Conservation (phyloP, 371 early-diverging fungal species). For the Lichtheimia ornata region DNA sequence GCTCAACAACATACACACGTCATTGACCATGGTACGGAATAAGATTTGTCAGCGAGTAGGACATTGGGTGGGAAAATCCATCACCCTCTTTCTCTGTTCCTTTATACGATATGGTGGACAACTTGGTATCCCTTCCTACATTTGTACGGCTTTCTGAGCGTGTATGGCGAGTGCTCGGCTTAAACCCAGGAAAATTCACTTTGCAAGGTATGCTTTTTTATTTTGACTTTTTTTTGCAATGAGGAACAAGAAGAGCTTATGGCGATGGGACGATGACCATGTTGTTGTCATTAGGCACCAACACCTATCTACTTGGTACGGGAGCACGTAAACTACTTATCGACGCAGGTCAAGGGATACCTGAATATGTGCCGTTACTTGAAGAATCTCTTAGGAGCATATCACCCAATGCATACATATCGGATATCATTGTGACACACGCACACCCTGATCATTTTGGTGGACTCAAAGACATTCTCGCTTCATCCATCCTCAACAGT, state of each 20-base stretch:
- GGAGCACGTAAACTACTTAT: slow-evolving; percentile 72
- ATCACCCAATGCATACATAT: slow-evolving; percentile 55
- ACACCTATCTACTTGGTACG: slow-evolving; percentile 86
- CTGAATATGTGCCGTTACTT: slow-evolving; percentile 64
- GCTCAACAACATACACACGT: too few species aligned
- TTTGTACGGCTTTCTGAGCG: slow-evolving; percentile 48
- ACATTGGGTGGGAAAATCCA: neutral
- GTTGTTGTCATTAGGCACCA: slow-evolving; percentile 62
- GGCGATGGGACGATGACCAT: neutral
- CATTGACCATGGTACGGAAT: neutral
- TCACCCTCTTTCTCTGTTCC: neutral
- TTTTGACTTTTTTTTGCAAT: neutral
- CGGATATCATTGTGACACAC: slow-evolving; percentile 83
- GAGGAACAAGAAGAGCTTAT: neutral
- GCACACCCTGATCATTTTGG: slow-evolving; percentile 84
- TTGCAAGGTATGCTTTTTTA: slow-evolving; percentile 57
- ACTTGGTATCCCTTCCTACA: slow-evolving; percentile 23
- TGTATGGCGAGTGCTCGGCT: slow-evolving; percentile 64
- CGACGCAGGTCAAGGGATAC: slow-evolving; percentile 82
- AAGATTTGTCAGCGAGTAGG: slow-evolving; percentile 3
- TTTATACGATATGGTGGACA: slow-evolving; percentile 4
- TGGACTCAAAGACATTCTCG: slow-evolving; percentile 60
- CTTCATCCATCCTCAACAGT: slow-evolving; percentile 22
- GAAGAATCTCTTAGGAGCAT: slow-evolving; percentile 45
- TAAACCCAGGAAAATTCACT: slow-evolving; percentile 77